Base-by-base conservation (phyloP, 495 filamentous ascomycete species). In the Pyronema omphalodes region DNA sequence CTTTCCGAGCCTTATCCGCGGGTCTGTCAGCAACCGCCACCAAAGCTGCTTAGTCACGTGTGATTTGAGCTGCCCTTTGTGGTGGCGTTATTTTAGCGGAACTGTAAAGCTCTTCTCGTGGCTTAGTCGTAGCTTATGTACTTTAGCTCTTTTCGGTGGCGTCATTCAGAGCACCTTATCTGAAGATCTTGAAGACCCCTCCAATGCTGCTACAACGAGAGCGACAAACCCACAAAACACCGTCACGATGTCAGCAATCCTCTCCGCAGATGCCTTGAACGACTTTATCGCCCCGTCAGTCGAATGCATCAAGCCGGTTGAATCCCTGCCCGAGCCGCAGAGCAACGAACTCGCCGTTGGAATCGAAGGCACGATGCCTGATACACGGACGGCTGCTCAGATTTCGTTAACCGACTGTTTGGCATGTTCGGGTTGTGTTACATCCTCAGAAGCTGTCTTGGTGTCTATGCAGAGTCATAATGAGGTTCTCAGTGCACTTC, bases 221-320 rank as follows among this genome's bases (percentile, higher is more conserved):
- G 23, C 23, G 5, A 29, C 39, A 12, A 12, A 12, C 39, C 39
- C 14, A 47, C 44, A 3, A 47, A 15, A 9, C 44, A 47, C 44
- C 14, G 44, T 19, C 9, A 47, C 44, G 9, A 96, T 96, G 89
- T 89, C 83, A 58, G 91, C 91, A 29, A 96, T 98, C 57, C 81
- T 98, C 55, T 95, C 88, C 49, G 85, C 83, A 57, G 88, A 96
- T 70, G 87, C 94, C 67, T 73, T 98, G 56, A 98, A 98, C 71
- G 91, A 98, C 73, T 98, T 98, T 71, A 98, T 98, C 64, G 88
- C 83, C 34, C 91, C 91, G 6, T 91, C 91, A 37, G 86, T 98
- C 55, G 91, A 91, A 37, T 98, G 91, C 69, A 95, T 98, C 68
- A 98, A 98, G 64, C 91, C 91, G 15, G 77, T 98, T 58, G 91